phyloP scores from a whole-genome alignment of 2,329 filamentous ascomycete genomes.

The Phialophora verrucosa region DNA sequence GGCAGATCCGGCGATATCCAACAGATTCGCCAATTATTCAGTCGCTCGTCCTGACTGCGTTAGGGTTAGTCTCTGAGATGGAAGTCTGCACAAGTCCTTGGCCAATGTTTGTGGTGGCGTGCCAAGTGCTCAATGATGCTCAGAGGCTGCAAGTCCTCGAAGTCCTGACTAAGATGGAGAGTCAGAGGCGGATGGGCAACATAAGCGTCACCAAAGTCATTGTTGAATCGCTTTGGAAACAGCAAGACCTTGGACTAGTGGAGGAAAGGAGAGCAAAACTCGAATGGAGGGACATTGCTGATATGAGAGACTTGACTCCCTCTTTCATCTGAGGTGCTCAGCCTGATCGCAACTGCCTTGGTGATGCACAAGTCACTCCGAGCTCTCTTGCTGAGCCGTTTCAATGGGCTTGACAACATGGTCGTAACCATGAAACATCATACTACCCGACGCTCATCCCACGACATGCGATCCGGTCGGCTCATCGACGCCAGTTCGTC shows the following conservation, averaged over 20 bases:
- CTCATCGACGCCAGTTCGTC: no score
- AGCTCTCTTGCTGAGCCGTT: no score
- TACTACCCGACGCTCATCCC: no score
- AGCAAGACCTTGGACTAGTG: not conserved
- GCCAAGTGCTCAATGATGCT: not conserved
- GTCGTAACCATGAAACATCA: no score
- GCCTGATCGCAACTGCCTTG: not conserved
- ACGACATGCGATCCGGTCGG: no score
- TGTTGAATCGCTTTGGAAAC: not conserved
- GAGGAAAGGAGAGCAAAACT: not conserved
- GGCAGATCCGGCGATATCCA: not conserved
- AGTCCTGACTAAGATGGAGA: not conserved
- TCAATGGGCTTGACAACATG: no score
- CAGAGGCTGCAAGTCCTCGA: no score
- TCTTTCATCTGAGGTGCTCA: not conserved
- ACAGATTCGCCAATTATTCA: not conserved
- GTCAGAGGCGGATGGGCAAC: not conserved
- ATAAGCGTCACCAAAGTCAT: not conserved
- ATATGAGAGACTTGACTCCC: not conserved
- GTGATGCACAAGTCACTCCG: not conserved
- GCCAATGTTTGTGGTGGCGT: not conserved
- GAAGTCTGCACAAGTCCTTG: not conserved
- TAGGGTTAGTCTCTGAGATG: not conserved
- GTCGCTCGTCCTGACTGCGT: not conserved
- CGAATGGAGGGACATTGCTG: not conserved